phyloP scores from a whole-genome alignment of 129 eudicot genomes.

The Artemisia annua region DNA sequence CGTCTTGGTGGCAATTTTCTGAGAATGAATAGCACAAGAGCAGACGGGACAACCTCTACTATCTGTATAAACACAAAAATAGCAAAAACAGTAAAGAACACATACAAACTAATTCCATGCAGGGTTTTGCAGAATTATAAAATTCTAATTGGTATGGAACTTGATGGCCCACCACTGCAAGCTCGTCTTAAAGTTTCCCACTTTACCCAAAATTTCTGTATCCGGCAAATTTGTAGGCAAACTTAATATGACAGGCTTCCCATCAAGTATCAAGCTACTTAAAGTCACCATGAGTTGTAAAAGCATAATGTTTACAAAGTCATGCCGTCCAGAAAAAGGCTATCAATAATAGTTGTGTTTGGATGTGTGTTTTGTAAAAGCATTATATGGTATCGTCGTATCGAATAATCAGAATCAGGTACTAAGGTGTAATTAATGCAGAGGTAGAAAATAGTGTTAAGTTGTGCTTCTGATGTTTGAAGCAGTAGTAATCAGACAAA shows the following conservation, averaged over 20 bases:
- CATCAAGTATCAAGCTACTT: not conserved
- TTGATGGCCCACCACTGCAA: not conserved
- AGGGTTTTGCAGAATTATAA: not conserved
- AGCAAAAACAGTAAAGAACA: not conserved
- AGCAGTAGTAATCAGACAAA: no score
- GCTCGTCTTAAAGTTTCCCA: not conserved
- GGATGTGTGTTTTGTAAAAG: no score
- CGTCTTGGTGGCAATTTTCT: constrained; percentile 75
- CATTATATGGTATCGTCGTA: no score
- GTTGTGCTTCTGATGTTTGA: no score
- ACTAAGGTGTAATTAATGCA: no score
- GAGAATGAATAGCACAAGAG: constrained; percentile 78
- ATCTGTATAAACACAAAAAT: constrained; percentile 34
- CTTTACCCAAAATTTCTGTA: not conserved
- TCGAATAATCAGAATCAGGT: no score
- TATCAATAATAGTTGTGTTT: no score
- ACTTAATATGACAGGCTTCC: not conserved
- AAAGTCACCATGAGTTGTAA: not conserved
- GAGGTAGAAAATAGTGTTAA: no score
- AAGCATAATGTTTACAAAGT: not conserved
- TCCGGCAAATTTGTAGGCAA: not conserved
- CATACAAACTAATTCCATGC: no score
- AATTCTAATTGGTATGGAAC: not conserved
- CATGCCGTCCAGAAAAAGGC: not conserved
- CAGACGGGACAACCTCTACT: constrained; percentile 84